Conservation (phyloP, 2,329 filamentous ascomycete genomes). For the Ascochyta fabae region DNA sequence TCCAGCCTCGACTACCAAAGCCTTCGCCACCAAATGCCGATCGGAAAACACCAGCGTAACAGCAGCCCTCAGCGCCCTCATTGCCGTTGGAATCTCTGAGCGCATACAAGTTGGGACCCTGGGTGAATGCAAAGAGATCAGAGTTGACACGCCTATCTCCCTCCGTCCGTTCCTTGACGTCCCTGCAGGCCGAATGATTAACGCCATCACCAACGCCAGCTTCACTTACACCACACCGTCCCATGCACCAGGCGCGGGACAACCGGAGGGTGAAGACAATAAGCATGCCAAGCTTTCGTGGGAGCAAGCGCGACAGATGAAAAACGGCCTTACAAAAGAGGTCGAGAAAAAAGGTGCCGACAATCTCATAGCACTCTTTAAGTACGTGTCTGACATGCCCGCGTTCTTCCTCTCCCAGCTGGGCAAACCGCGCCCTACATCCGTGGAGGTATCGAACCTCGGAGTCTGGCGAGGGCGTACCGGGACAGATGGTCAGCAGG, state of each 20-base stretch:
- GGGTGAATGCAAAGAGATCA: constrained; percentile 31
- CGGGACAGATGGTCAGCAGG: background rate
- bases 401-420: constrained; percentile 47
- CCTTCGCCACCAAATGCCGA: constrained; percentile 45
- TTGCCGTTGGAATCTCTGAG: constrained; percentile 49
- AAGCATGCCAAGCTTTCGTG: constrained; percentile 21
- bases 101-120: constrained; percentile 27
- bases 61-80: constrained; percentile 47
- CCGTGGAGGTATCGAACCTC: constrained; percentile 57
- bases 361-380: constrained; percentile 47
- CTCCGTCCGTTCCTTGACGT: constrained; percentile 45
- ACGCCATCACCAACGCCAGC: constrained; percentile 23
- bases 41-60: constrained; percentile 52
- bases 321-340: constrained; percentile 19
- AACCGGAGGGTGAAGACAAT: too few relatives aligned
- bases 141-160: constrained; percentile 47
- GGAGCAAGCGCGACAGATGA: constrained; percentile 26
- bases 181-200: constrained; percentile 39
- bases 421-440: constrained; percentile 48
- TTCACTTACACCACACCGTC: background rate
- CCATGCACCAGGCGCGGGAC: too few relatives aligned
- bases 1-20: constrained; percentile 25
- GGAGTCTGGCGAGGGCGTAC: constrained; percentile 40
- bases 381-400: constrained; percentile 50
- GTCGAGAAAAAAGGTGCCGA: constrained; percentile 38